These are phyloP conservation scores for Trypanosoma theileri DNA, from an alignment of 208 protist genomes.

Conservation along the genomic window DNA sequence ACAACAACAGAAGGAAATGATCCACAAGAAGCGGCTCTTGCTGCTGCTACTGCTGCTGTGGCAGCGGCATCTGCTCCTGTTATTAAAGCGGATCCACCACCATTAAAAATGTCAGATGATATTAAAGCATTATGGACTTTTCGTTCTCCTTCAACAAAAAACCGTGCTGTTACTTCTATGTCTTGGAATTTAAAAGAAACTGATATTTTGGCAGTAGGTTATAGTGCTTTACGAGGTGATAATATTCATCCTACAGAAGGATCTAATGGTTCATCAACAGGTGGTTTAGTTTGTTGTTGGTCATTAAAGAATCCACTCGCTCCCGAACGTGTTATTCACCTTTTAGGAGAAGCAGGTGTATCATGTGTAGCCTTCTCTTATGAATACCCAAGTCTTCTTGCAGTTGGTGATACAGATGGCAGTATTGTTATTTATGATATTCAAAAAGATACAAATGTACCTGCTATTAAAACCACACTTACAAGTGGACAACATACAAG, in stretches of 20 bases:
- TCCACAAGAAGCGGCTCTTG: not conserved
- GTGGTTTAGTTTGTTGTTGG: conserved; percentile 95
- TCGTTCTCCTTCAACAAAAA: conserved; percentile 63
- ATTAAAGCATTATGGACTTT: conserved; percentile 88
- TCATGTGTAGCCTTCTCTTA: conserved; percentile 92
- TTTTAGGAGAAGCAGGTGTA: conserved; percentile 80
- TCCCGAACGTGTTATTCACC: conserved; percentile 87
- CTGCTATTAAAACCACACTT: conserved; percentile 62
- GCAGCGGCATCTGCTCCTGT: not conserved
- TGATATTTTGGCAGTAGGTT: conserved; percentile 92
- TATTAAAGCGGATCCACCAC: conserved; percentile 23
- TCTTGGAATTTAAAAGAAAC: conserved; percentile 89
- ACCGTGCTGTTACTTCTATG: conserved; percentile 88
- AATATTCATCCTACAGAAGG: not conserved
- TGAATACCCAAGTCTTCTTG: conserved; percentile 90
- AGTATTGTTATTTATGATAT: conserved; percentile 95
- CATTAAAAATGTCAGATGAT: conserved; percentile 42
- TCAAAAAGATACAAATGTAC: conserved; percentile 65
- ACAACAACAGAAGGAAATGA: conserved; percentile 11
- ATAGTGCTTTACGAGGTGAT: conserved; percentile 38
- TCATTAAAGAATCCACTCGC: conserved; percentile 95
- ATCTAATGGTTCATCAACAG: not conserved
- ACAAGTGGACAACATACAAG: conserved; percentile 91
- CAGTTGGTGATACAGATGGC: conserved; percentile 92
- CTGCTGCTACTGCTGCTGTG: not conserved